These are phyloP conservation scores for Huntiella decipiens DNA, from an alignment of 2,329 filamentous ascomycete species.

Conservation along the genomic window DNA sequence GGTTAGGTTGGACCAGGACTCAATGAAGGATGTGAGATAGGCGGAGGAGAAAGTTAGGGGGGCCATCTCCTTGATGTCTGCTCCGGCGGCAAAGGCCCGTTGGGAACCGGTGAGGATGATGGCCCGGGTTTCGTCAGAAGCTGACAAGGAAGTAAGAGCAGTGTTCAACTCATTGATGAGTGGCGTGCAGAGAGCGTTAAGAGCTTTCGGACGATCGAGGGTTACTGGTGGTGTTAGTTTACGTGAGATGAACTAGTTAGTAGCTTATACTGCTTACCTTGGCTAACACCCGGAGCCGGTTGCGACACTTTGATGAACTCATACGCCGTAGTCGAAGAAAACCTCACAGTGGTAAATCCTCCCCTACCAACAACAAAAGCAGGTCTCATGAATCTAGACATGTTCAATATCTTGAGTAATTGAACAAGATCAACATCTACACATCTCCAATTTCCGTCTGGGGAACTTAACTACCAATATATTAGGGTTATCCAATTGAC, in stretches of 20 bases:
- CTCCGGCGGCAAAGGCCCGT: constrained; percentile 83
- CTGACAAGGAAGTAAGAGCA: constrained; percentile 52
- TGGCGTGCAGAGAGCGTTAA: constrained; percentile 83
- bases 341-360: not conserved
- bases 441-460: too few relatives aligned
- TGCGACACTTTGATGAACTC: constrained; percentile 67
- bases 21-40: constrained; percentile 83
- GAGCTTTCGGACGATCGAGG: constrained; percentile 80
- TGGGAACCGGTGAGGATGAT: constrained; percentile 78
- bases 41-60: constrained; percentile 74
- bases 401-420: too few relatives aligned
- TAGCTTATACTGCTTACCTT: constrained; percentile 39
- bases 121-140: constrained; percentile 48
- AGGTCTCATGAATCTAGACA: too few relatives aligned
- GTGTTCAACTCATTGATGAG: constrained; percentile 80
- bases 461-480: too few relatives aligned
- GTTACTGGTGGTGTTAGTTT: constrained; percentile 43
- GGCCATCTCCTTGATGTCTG: constrained; percentile 98
- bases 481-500: too few relatives aligned
- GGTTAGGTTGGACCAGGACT: constrained; percentile 76
- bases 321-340: constrained; percentile 31
- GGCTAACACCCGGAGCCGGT: constrained; percentile 73
- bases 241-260: not conserved
- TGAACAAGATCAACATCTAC: too few relatives aligned
- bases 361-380: too few relatives aligned